Evolutionary conservation across 2,329 filamentous ascomycete genomes (phyloP), one percentile per base, ranked within the genome.

Genomic region (Ceratocystis smalleyi): DNA sequence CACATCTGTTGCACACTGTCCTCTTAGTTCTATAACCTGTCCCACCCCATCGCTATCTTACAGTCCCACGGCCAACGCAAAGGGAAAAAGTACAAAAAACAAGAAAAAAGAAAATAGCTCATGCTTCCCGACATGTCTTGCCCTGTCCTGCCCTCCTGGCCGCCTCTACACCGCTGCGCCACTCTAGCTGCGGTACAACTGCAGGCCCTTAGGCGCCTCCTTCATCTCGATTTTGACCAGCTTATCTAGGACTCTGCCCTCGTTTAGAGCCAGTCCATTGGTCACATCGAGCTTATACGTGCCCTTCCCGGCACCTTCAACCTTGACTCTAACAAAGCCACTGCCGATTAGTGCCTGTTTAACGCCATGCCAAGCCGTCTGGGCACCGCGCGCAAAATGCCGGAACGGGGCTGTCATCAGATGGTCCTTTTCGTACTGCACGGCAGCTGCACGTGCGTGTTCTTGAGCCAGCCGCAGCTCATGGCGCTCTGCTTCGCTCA

Each of bases 371-470:
- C 79, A 80, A 62, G 81, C 70, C 6, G 70, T 72, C 24, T 70
- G 70, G 2, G 79, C 69, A 0, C 73, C 78, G 67, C 75, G 74
- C 19, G 73, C 73, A 1, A 77, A 71, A 68, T 81, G 77, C 22
- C 82, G 75, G 68, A 85, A 83, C 19, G 82, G 82, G 70, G 78
- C 75, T 8, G 80, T 83, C 74, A 85, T 73, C 45, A 83, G 70
- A 69, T 83, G 79, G 63, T 77, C 74, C 73, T 77, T 76, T 71
- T 83, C 78, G 67, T 81, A 80, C 70, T 81, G 76, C 64, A 74
- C 74, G 66, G 74, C 72, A 63, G 73, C 73, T 65, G 74, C 73
- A 66, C 70, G 73, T 62, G 72, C 69, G 65, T 71, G 71, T 67
- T 76, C 73, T 68, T 77, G 74, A 24, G 73, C 72, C 10, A 71